Conservation (phyloP, 2,329 filamentous ascomycete genomes). For the Chaetomium sp. region DNA sequence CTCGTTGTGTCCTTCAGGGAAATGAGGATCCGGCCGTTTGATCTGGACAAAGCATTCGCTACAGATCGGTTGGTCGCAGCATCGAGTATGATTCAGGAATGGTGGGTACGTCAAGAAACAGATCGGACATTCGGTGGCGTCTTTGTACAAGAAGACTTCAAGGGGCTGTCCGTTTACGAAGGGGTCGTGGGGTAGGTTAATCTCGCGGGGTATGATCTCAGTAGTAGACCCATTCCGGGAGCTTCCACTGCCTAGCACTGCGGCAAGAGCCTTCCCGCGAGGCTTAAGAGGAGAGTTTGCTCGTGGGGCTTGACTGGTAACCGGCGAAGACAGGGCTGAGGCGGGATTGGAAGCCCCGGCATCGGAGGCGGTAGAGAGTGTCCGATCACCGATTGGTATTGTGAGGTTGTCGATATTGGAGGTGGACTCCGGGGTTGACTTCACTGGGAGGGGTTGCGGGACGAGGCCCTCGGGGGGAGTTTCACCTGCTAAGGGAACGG, state of each 20-base stretch:
- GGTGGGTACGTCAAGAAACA: conserved; percentile 95
- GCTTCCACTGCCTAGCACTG: conserved; percentile 65
- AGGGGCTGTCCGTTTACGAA: conserved; percentile 92
- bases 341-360: conserved; percentile 53
- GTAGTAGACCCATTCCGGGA: conserved; percentile 66
- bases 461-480: conserved; percentile 64
- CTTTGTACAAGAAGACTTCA: conserved; percentile 90
- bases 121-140: conserved; percentile 85
- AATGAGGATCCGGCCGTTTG: conserved; percentile 85
- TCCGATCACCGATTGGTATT: conserved; percentile 70
- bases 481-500: conserved; percentile 78
- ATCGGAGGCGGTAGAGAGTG: conserved; percentile 75
- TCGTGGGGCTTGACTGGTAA: conserved; percentile 40
- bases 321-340: conserved; percentile 54
- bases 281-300: conserved; percentile 64
- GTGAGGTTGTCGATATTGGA: conserved; percentile 65
- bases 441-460: conserved; percentile 39
- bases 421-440: conserved; percentile 46
- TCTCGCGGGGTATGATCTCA: conserved; percentile 69
- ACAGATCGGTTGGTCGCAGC: conserved; percentile 93
- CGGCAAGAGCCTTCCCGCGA: conserved; percentile 82
- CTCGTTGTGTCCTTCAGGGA: conserved; percentile 68
- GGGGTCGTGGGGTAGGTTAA: conserved; percentile 72
- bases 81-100: conserved; percentile 87
- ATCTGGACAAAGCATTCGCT: conserved; percentile 99